Evolutionary conservation across 2,329 filamentous ascomycete genomes (phyloP), one percentile per base, ranked within the genome.

Genomic region (Ophiostoma quercus): DNA sequence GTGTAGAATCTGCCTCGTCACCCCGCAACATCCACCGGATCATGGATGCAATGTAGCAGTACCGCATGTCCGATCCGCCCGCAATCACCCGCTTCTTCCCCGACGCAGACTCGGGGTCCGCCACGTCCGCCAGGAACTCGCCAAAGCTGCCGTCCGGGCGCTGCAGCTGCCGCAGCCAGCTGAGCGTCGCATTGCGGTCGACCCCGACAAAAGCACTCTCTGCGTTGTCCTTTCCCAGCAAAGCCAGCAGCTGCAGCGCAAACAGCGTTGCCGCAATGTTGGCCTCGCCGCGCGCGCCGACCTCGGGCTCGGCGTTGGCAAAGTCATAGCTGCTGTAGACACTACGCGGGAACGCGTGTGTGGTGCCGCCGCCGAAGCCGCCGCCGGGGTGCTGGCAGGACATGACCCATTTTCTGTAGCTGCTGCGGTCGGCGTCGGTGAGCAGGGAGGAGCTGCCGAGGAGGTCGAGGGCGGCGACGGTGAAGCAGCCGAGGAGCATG

Each of bases 181-280:
- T 76, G 74, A 98, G 78, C 71, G 91, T 90, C 71, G 86, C 85
- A 57, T 76, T 81, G 70, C 92, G 85, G 72, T 89, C 84, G 8
- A 99, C 89, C 1, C 88, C 84, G 3, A 82, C 79, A 74, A 92
- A 85, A 0, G 84, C 43, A 32, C 4, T n/a, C 1, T 16, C 51
- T 12, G 1, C 25, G 2, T 14, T 9, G 29, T 43, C 68, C 16
- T 75, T 77, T 0, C 82, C 81, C 0, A 84, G 76, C 1, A 85
- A 74, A 0, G 90, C 84, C 34, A 99, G 81, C 9, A 90, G 84
- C 32, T 92, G 83, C 62, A 99, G 83, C 0, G 94, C 94, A 79
- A 98, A 97, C 77, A 91, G 94, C 0, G 94, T 97, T 0, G 92
- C 92, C 0, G 94, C 90, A 19, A 98, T 80, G 78, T 94, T 96